Base-by-base conservation (phyloP, 768 basidiomycete genomes). In the Mycena chlorophos region DNA sequence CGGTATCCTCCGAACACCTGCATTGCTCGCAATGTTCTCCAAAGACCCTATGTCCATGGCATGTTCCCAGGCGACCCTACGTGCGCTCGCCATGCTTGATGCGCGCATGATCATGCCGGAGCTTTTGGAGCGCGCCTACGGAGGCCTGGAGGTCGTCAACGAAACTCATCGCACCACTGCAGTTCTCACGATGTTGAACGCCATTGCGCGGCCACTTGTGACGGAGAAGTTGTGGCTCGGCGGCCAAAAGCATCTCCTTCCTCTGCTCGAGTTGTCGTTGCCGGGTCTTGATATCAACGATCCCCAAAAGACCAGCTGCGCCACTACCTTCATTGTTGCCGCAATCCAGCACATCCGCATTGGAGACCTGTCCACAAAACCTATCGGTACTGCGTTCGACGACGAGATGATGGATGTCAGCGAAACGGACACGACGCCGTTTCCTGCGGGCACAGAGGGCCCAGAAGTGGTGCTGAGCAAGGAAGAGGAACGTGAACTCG, bases 131-230 rank as follows among this genome's bases (percentile, higher is more conserved):
- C 84, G 94, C 27, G 92, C 93, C 1, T 94, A 96, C 59, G 81
- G 89, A 31, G 94, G 94, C 0, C 75, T 98, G n/a, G 94, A 97
- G 67, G 86, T 88, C 12, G 82, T 98, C 17, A 94, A 95, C 60
- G 95, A 98, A 77, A 98, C 96, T 0, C 93, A 97, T 68, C 78
- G 95, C 37, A 97, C 95, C 3, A 94, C 93, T 2, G 91, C 95
- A 1, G 91, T 93, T 10, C 77, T 98, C 42, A 91, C 88, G 49
- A 89, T 90, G 68, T 79, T 98, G 26, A 82, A 89, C 19, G 86
- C 84, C 2, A 83, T 94, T 25, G 76, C 91, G 17, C 78, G 87
- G 3, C 87, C 92, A 10, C 71, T 98, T 17, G 82, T 90, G 2
- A 85, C 84, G 3, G 89, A 94, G 65, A 82, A 75, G 23, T 66